phyloP scores from a whole-genome alignment of 371 early-diverging fungal species.

The Polyrhizophydium stewartii region DNA sequence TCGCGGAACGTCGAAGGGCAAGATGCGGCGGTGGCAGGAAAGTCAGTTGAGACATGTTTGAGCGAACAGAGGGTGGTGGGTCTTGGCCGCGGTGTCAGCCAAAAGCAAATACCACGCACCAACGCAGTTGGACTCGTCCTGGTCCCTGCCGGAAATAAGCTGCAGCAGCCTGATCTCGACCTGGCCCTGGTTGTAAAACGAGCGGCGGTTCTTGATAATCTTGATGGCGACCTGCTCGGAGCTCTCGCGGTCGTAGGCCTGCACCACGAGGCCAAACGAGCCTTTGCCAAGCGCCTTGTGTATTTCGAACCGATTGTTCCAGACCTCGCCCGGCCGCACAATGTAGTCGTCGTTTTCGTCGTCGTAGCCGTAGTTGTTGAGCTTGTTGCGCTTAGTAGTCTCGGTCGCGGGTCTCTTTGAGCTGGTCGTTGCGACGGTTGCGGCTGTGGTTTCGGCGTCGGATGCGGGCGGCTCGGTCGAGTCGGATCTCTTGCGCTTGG shows the following conservation, averaged over 20 bases:
- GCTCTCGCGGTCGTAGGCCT: slow-evolving; percentile 25
- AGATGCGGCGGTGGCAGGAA: neutral
- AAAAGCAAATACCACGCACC: neutral
- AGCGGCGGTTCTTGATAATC: slow-evolving; percentile 38
- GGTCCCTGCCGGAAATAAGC: slow-evolving; percentile 4
- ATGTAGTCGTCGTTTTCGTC: slow-evolving; percentile 34
- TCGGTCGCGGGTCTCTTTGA: too few species aligned
- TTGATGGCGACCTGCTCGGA: slow-evolving; percentile 42
- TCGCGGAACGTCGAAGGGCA: neutral
- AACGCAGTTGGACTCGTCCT: slow-evolving; percentile 6
- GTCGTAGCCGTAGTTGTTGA: slow-evolving; percentile 18
- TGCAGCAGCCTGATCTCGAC: slow-evolving; percentile 33
- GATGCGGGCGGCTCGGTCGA: too few species aligned
- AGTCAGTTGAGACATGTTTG: too few species aligned
- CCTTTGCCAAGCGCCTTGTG: slow-evolving; percentile 34
- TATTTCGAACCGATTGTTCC: slow-evolving; percentile 16
- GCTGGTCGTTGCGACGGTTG: too few species aligned
- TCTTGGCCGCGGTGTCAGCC: neutral
- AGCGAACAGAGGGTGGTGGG: neutral
- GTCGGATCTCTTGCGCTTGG: too few species aligned
- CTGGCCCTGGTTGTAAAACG: slow-evolving; percentile 38
- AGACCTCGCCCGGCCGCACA: slow-evolving; percentile 22
- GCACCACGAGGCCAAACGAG: slow-evolving; percentile 52
- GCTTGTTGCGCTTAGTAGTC: neutral
- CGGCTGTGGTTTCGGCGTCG: too few species aligned